Percentiles rank a stretch among this genome's conserved stretches.
Conservation (phyloP, 108 stramenopile genomes). For the Conticribra guillardii region DNA sequence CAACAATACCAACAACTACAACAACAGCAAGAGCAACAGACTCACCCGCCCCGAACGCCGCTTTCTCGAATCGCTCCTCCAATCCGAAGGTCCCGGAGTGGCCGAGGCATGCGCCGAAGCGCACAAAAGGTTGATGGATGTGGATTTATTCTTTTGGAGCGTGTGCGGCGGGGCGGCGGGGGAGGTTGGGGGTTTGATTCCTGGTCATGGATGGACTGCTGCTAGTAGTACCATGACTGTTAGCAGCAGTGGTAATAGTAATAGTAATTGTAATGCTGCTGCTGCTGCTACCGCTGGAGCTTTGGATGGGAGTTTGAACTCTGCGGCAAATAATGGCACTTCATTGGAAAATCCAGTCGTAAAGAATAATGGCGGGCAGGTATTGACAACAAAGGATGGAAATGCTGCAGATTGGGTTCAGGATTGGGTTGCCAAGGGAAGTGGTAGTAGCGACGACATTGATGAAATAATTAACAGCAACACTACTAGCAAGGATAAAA, state of each 20-base stretch:
- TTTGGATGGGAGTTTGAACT: neutral
- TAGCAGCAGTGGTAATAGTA: no score
- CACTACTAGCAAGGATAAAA: neutral
- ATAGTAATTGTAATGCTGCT: neutral
- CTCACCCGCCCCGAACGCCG: conserved; percentile 27
- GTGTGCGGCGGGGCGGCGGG: conserved; percentile 23
- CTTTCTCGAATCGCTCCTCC: conserved; percentile 32
- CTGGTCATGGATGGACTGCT: conserved; percentile 16
- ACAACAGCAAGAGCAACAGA: no score
- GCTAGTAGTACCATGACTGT: no score
- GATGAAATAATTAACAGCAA: neutral
- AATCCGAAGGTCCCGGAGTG: conserved; percentile 23
- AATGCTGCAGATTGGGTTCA: conserved; percentile 24
- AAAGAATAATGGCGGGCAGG: neutral
- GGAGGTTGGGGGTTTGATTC: conserved; percentile 9
- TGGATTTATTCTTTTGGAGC: conserved; percentile 32
- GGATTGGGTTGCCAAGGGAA: conserved; percentile 19
- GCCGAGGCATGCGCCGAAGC: conserved; percentile 29
- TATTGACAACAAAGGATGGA: neutral
- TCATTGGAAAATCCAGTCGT: neutral
- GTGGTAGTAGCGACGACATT: neutral
- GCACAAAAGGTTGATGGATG: conserved; percentile 20
- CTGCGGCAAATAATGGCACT: conserved; percentile 2
- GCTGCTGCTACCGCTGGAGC: neutral
- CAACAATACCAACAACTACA: no score